These are phyloP conservation scores for Aschersonia sp. DNA, from an alignment of 2,329 filamentous ascomycete species.

Conservation along the genomic window DNA sequence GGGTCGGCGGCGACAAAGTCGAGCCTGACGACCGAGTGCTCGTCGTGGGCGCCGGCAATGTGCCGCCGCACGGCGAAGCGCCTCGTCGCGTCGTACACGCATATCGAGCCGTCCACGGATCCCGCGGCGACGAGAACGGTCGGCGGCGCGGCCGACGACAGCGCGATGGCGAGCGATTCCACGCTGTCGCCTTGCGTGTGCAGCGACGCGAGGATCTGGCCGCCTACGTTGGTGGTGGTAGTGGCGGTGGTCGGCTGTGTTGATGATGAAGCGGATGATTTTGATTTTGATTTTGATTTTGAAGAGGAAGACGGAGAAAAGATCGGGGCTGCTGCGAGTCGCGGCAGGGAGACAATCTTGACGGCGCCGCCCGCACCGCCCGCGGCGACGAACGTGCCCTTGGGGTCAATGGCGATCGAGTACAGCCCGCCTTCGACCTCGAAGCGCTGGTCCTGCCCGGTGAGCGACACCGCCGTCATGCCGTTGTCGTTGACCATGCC, in stretches of 20 bases:
- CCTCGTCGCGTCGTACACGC: constrained; percentile 73
- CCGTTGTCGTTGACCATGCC: constrained; percentile 36
- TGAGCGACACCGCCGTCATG: constrained; percentile 61
- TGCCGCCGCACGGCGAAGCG: constrained; percentile 76
- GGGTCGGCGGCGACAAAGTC: constrained; percentile 57
- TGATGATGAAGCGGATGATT: neutral
- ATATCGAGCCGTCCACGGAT: constrained; percentile 64
- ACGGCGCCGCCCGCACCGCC: constrained; percentile 81
- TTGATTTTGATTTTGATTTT: no score
- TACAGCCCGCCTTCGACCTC: constrained; percentile 83
- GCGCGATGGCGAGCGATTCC: constrained; percentile 56
- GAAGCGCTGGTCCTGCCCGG: constrained; percentile 75
- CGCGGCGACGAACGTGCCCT: constrained; percentile 64
- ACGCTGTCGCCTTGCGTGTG: constrained; percentile 64
- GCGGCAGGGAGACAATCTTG: constrained; percentile 71
- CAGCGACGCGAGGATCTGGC: constrained; percentile 63
- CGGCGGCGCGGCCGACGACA: constrained; percentile 24
- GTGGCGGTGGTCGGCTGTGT: constrained; percentile 5
- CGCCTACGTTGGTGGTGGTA: constrained; percentile 17
- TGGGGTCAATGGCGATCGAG: constrained; percentile 71
- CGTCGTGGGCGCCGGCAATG: constrained; percentile 70
- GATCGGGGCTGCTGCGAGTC: constrained; percentile 19
- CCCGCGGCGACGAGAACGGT: constrained; percentile 46
- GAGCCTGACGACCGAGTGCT: constrained; percentile 83
- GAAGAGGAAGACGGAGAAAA: no score